Evolutionary conservation across 1,284 basidiomycete genomes (phyloP).

Genomic region (Puccinia polysora): DNA sequence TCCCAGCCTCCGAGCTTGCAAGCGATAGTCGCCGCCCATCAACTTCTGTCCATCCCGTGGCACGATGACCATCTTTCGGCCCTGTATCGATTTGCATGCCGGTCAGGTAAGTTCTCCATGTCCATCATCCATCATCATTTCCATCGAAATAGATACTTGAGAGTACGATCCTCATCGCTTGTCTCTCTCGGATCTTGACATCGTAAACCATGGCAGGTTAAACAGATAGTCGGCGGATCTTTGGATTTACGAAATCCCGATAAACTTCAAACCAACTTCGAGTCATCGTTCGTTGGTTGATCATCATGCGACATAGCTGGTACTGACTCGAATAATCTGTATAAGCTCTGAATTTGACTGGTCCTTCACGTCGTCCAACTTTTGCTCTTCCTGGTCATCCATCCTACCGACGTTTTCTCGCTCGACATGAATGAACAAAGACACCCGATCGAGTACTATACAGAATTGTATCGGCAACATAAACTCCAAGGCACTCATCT

Average conservation of each 20-base stretch:
- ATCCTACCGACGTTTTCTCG: too few species aligned
- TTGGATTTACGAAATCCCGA: constrained; percentile 63
- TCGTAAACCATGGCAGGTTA: constrained; percentile 63
- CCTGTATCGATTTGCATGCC: constrained; percentile 94
- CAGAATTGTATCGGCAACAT: constrained; percentile 69
- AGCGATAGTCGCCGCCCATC: too few species aligned
- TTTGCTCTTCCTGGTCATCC: too few species aligned
- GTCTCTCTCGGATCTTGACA: too few species aligned
- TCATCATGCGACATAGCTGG: not conserved
- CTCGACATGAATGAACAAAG: too few species aligned
- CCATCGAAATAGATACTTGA: not conserved
- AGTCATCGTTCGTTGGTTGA: constrained; percentile 66
- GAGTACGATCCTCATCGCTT: not conserved
- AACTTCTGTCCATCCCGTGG: too few species aligned
- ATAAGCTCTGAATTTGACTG: too few species aligned
- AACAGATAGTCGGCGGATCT: constrained; percentile 96
- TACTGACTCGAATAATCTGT: not conserved
- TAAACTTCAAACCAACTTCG: constrained; percentile 81
- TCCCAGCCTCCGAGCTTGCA: too few species aligned
- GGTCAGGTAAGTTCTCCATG: constrained; percentile 58
- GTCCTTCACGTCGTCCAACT: too few species aligned
- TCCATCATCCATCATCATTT: not conserved
- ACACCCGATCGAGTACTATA: constrained; percentile 74
- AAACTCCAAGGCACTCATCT: constrained; percentile 81
- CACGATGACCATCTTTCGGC: constrained; percentile 63